Evolutionary conservation across 192 early-diverging fungal species (phyloP), one percentile per base, ranked within the genome.

Genomic region (Coemansia javaensis): DNA sequence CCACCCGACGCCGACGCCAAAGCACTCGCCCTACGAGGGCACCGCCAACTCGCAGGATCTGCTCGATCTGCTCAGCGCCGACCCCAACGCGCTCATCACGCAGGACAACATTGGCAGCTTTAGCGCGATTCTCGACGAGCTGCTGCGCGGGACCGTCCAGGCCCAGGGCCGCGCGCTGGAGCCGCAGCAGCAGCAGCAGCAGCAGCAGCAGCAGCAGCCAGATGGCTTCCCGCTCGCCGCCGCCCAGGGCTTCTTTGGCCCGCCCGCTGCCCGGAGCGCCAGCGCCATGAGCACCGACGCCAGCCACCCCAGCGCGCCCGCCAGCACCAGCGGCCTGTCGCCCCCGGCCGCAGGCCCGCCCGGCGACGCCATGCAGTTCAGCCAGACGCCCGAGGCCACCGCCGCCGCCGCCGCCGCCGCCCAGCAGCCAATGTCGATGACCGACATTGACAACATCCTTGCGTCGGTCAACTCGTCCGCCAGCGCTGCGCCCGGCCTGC

Each of bases 1-100:
- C 38, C 69, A 73, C 50, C 54, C 71, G 5, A 75, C 71, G 10
- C 71, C 71, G 4, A 75, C 71, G 21, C 71, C 71, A 1, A 56
- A 75, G 43, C 71, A 67, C 49, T 75, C 71, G 47, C 71, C 71
- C 33, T 50, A 55, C 25, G 56, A 44, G 24, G 45, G 59, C 20
- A 54, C 55, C 24, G 47, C 47, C 11, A 47, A 46, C 17, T 49
- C 45, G 18, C 53, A 65, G 27, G 71, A 50, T 14, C 48, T 75
- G 11, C 22, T 63, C 32, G 51, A 54, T 12, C 53, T 75, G 37
- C 44, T 67, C 36, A 51, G 32, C 43, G 27, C 44, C n/a, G 53
- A 71, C 23, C 67, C 59, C 20, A 67, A 63, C 31, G 71, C 63
- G 15, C 31, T 67, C 6, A 39, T 75, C 17, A 75, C 71, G 0